Conservation (phyloP, 164 flowering plant species). For the Vitis rupestris region DNA sequence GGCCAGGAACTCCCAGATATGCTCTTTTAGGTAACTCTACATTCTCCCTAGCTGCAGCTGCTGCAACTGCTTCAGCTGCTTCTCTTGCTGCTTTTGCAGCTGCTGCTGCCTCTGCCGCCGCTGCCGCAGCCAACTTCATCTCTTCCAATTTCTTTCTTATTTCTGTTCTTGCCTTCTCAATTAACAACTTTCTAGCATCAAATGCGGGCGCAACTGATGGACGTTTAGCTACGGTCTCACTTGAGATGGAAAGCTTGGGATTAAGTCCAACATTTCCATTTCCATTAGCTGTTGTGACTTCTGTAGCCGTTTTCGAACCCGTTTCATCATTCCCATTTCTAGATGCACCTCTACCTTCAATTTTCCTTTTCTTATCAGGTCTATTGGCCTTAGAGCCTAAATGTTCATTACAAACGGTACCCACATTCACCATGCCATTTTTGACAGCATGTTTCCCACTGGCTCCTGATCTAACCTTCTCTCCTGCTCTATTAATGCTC, state of each 20-base stretch:
- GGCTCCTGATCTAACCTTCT: constrained; percentile 29
- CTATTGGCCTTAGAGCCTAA: constrained; percentile 28
- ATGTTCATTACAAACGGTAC: constrained; percentile 14
- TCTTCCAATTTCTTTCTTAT: constrained; percentile 67
- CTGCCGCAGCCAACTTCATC: constrained; percentile 38
- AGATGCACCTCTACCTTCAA: constrained; percentile 26
- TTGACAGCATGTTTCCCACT: constrained; percentile 27
- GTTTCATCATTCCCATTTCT: constrained; percentile 35
- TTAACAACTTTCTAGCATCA: constrained; percentile 68
- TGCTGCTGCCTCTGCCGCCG: constrained; percentile 21
- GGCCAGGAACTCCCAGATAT: constrained; percentile 4
- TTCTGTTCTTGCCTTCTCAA: constrained; percentile 66
- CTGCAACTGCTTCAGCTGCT: constrained; percentile 17
- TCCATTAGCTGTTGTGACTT: constrained; percentile 27
- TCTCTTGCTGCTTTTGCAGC: constrained; percentile 19
- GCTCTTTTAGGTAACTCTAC: constrained; percentile 17
- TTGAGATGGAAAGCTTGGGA: constrained; percentile 21
- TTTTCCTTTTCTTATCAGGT: constrained; percentile 63
- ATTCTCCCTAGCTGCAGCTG: constrained; percentile 9
- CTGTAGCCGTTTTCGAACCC: constrained; percentile 26
- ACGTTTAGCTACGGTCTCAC: constrained; percentile 31
- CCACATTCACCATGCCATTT: constrained; percentile 8
- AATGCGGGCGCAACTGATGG: constrained; percentile 47
- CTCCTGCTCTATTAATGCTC: constrained; percentile 16
- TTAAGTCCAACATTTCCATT: constrained; percentile 23